Evolutionary conservation across 192 early-diverging fungal species (phyloP).

Genomic region (Coemansia sp.): DNA sequence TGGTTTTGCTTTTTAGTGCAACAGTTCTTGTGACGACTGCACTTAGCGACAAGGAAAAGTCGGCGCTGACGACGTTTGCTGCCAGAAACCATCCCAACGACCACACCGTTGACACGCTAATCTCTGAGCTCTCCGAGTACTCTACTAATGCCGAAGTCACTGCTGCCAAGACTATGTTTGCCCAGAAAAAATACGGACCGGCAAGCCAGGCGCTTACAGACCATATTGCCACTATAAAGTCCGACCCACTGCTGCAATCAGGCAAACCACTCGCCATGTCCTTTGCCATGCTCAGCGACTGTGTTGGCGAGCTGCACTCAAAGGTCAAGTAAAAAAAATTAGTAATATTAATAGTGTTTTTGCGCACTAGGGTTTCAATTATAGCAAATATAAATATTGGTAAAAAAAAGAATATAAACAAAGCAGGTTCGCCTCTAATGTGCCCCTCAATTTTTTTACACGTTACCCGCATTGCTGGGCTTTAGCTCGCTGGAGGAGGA

Average conservation of each 20-base stretch:
- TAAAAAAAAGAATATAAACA: neutral
- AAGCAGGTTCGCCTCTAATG: too few species aligned
- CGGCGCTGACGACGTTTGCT: conserved; percentile 12
- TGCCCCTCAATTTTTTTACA: neutral
- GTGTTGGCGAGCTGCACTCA: conserved; percentile 19
- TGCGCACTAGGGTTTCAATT: neutral
- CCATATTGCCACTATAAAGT: conserved; percentile 17
- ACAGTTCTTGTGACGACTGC: conserved; percentile 5
- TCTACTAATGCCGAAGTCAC: conserved; percentile 17
- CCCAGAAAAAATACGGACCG: conserved; percentile 12
- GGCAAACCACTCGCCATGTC: conserved; percentile 18
- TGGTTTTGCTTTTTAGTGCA: neutral
- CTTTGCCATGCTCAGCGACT: conserved; percentile 30
- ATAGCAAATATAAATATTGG: neutral
- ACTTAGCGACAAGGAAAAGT: conserved; percentile 32
- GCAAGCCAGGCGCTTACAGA: conserved; percentile 3
- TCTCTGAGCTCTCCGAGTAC: conserved; percentile 29
- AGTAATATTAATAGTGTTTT: neutral
- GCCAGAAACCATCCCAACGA: conserved; percentile 19
- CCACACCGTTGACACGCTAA: conserved; percentile 1
- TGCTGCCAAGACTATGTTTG: conserved; percentile 11
- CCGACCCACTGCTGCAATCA: conserved; percentile 28
- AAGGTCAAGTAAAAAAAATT: conserved; percentile 10
- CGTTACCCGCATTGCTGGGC: neutral
- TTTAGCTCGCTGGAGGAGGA: neutral